These are phyloP conservation scores for Hymenoscyphus infarciens DNA, from an alignment of 2,329 filamentous ascomycete species.

Conservation along the genomic window DNA sequence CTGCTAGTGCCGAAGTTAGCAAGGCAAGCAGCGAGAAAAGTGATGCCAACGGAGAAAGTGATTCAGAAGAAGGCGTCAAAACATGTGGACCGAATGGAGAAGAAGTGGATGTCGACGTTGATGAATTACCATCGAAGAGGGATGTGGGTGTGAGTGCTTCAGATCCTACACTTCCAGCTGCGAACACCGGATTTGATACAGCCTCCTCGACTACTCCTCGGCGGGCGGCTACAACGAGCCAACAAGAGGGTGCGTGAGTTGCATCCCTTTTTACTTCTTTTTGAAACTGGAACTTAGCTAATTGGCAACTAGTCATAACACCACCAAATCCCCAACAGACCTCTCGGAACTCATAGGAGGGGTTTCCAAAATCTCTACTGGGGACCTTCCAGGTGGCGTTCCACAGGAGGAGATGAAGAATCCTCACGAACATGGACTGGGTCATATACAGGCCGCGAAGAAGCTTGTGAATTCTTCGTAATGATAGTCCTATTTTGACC, in stretches of 20 bases:
- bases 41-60: constrained; percentile 20
- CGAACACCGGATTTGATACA: constrained; percentile 29
- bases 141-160: constrained; percentile 12
- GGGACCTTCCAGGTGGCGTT: constrained; percentile 41
- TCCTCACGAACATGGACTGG: constrained; percentile 25
- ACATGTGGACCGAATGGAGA: constrained; percentile 29
- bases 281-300: not conserved
- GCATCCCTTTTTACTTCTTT: not conserved
- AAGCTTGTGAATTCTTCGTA: constrained; percentile 22
- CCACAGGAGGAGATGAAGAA: constrained; percentile 37
- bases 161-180: constrained; percentile 20
- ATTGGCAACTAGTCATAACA: not conserved
- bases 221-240: not conserved
- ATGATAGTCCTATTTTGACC: not conserved
- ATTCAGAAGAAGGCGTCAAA: constrained; percentile 28
- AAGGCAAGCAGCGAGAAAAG: constrained; percentile 66
- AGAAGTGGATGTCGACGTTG: constrained; percentile 27
- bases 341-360: constrained; percentile 14
- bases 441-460: constrained; percentile 26
- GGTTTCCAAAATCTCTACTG: constrained; percentile 37
- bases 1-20: constrained; percentile 64
- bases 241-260: constrained; percentile 2
- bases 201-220: constrained; percentile 29
- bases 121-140: constrained; percentile 25
- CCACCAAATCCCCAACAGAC: not conserved